phyloP scores from a whole-genome alignment of 345 rosid genomes.

The Populus tremula region DNA sequence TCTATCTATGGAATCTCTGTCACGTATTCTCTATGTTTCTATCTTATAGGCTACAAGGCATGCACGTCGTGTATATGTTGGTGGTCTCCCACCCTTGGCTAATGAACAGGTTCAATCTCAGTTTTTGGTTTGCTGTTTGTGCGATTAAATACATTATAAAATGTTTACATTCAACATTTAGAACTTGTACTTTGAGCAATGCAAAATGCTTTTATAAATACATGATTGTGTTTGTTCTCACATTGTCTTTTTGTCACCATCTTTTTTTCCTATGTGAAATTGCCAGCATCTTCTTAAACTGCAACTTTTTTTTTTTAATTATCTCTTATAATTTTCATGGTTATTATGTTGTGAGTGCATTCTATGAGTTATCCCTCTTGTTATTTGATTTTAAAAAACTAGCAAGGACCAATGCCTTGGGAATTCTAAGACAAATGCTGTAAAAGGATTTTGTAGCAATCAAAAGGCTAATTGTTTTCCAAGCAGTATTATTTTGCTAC shows the following conservation, averaged over 20 bases:
- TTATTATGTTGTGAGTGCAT: not conserved
- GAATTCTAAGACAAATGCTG: not conserved
- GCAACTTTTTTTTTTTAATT: too few relatives aligned
- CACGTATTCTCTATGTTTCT: not conserved
- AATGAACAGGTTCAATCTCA: conserved; percentile 18
- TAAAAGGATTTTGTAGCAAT: not conserved
- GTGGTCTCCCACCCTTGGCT: conserved; percentile 19
- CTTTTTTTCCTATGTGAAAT: not conserved
- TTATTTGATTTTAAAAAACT: not conserved
- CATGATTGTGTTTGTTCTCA: not conserved
- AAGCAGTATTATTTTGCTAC: not conserved
- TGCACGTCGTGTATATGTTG: conserved; percentile 26
- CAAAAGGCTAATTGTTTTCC: not conserved
- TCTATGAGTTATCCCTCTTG: not conserved
- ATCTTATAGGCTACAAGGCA: conserved; percentile 18
- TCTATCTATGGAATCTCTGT: not conserved
- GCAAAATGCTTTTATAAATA: too few relatives aligned
- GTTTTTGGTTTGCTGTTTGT: not conserved
- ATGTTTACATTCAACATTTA: not conserved
- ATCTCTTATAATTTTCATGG: not conserved
- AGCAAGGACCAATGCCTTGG: not conserved
- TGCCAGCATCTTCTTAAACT: not conserved
- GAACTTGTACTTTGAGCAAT: not conserved
- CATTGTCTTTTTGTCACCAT: not conserved
- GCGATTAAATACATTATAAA: not conserved